Conservation (phyloP, 2,329 filamentous ascomycete genomes). For the Colletotrichum chlorophyti region DNA sequence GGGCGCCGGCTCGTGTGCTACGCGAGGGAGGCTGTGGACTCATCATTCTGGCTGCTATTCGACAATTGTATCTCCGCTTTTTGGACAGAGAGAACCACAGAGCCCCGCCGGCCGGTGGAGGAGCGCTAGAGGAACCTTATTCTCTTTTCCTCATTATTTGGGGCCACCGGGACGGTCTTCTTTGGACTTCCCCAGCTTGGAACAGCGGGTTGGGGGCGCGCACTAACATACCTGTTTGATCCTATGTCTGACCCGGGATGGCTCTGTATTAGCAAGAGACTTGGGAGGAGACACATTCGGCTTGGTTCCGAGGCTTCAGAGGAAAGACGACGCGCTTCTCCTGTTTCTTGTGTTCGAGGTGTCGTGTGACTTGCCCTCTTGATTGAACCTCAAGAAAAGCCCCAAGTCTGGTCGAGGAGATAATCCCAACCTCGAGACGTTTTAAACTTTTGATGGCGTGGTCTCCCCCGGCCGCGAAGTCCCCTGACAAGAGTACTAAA, state of each 20-base stretch:
- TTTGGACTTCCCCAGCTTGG: conserved; percentile 2
- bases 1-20: conserved; percentile 15
- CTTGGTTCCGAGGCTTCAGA: no score
- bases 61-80: no score
- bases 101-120: background rate
- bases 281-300: no score
- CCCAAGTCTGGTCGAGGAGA: background rate
- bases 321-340: no score
- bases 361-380: no score
- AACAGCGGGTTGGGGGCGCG: background rate
- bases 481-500: background rate
- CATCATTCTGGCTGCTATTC: no score
- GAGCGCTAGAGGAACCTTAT: conserved; percentile 3
- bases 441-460: conserved; percentile 18
- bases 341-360: no score
- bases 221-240: no score
- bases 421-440: conserved; percentile 21
- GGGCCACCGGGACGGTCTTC: background rate
- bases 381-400: background rate
- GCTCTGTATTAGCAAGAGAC: no score
- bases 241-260: background rate
- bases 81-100: background rate
- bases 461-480: background rate
- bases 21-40: conserved; percentile 13
- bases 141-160: background rate